Conservation (phyloP, 2,329 filamentous ascomycete species). For the Pseudogymnoascus sp. region DNA sequence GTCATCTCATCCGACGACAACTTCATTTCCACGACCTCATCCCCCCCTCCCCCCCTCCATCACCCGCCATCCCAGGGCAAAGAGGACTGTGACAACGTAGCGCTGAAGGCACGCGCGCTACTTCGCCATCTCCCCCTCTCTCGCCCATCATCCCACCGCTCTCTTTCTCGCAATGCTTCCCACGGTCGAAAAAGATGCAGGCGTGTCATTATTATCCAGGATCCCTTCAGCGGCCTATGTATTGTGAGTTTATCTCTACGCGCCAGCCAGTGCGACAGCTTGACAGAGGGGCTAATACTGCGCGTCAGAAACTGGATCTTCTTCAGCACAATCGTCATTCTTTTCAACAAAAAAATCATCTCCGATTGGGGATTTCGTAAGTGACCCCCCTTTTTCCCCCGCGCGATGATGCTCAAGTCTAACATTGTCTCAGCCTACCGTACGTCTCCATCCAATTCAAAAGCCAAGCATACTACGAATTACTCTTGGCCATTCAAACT, state of each 20-base stretch:
- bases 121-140: not conserved
- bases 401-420: conserved; percentile 21
- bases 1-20: not conserved
- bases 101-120: not conserved
- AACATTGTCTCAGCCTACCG: conserved; percentile 33
- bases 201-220: not conserved
- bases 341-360: conserved; percentile 90
- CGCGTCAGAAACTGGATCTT: conserved; percentile 64
- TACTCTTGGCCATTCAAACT: not conserved
- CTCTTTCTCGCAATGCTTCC: not conserved
- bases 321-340: conserved; percentile 74
- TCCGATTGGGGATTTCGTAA: conserved; percentile 66
- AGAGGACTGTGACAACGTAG: not conserved
- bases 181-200: not conserved
- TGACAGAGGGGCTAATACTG: not conserved
- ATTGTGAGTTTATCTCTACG: not conserved
- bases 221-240: conserved; percentile 5
- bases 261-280: not conserved
- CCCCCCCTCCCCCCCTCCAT: not conserved
- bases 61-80: not conserved
- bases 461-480: not conserved
- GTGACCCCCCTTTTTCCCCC: conserved; percentile 27
- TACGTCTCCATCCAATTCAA: conserved; percentile 27
- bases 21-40: not conserved
- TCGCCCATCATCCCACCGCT: not conserved